Conservation (phyloP, 306 rosid species). For the Begonia masoniana region DNA sequence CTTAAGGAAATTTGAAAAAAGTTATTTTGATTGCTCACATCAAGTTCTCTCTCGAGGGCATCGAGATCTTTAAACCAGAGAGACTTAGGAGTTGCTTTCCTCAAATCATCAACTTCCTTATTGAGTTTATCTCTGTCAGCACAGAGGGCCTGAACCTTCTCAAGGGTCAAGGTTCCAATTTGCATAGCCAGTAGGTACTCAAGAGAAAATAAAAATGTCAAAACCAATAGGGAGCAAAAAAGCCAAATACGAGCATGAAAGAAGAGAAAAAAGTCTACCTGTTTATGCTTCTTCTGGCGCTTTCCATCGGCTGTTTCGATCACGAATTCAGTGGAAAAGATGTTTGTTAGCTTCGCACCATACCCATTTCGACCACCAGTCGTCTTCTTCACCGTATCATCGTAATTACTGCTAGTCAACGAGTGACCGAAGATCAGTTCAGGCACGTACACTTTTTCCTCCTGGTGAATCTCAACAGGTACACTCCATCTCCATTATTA, state of each 20-base stretch:
- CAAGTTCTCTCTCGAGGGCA: conserved; percentile 49
- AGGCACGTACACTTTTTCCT: conserved; percentile 86
- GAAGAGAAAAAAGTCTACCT: conserved; percentile 27
- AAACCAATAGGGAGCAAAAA: too few relatives aligned
- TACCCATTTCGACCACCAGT: conserved; percentile 92
- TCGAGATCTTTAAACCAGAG: conserved; percentile 80
- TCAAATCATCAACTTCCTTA: conserved; percentile 44
- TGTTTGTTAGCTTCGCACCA: conserved; percentile 91
- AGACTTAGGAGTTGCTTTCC: conserved; percentile 45
- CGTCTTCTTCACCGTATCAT: conserved; percentile 72
- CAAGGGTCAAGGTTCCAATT: conserved; percentile 69
- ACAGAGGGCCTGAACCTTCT: conserved; percentile 59
- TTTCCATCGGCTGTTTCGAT: conserved; percentile 90
- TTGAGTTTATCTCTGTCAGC: conserved; percentile 47
- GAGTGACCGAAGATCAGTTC: conserved; percentile 86
- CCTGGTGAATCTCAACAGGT: conserved; percentile 86
- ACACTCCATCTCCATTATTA: conserved; percentile 86
- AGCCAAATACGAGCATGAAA: too few relatives aligned
- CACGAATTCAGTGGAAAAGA: conserved; percentile 71
- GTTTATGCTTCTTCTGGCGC: conserved; percentile 76
- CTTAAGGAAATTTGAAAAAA: too few relatives aligned
- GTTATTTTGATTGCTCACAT: conserved; percentile 27
- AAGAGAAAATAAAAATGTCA: too few relatives aligned
- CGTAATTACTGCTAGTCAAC: conserved; percentile 80
- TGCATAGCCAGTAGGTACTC: conserved; percentile 65